A percentile compares a stretch with the other conserved stretches of the same genome.
phyloP scores from a whole-genome alignment of 805 yeast species.

The Saccharomycopsis amapae region DNA sequence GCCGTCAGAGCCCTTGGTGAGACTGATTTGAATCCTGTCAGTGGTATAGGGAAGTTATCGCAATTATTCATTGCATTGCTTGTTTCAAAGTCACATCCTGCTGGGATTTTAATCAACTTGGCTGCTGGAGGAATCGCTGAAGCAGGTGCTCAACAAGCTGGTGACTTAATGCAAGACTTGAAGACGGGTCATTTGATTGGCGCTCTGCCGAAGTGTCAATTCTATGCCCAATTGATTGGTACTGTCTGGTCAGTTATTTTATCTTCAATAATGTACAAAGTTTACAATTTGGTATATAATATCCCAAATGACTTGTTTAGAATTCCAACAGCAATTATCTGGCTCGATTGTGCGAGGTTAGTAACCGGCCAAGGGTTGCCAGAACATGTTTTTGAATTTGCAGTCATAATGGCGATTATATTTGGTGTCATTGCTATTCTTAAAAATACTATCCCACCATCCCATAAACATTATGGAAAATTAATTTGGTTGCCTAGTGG shows the following conservation, averaged over 20 bases:
- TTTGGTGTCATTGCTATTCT: slow-evolving; percentile 66
- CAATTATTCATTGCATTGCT: slow-evolving; percentile 82
- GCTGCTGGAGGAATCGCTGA: slow-evolving; percentile 97
- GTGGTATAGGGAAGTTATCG: slow-evolving; percentile 92
- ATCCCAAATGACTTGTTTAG: slow-evolving; percentile 80
- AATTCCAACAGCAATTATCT: slow-evolving; percentile 90
- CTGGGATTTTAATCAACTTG: slow-evolving; percentile 74
- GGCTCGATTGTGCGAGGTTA: slow-evolving; percentile 93
- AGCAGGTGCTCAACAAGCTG: slow-evolving; percentile 99
- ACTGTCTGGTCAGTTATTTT: slow-evolving; percentile 76
- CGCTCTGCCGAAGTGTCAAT: slow-evolving; percentile 90
- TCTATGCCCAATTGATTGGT: slow-evolving; percentile 83
- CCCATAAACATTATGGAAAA: slow-evolving; percentile 33
- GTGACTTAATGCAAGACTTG: slow-evolving; percentile 94
- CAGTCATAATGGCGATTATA: slow-evolving; percentile 53
- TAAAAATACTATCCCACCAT: slow-evolving; percentile 46
- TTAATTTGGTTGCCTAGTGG: slow-evolving; percentile 77
- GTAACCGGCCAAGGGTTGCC: slow-evolving; percentile 92
- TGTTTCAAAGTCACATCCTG: slow-evolving; percentile 67
- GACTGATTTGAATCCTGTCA: slow-evolving; percentile 93
- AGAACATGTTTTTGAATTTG: slow-evolving; percentile 56
- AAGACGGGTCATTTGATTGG: slow-evolving; percentile 90
- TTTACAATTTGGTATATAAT: slow-evolving; percentile 74
- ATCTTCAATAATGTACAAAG: slow-evolving; percentile 73
- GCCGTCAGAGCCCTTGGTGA: slow-evolving; percentile 96